A percentile compares a stretch with the other conserved stretches of the same genome.
Evolutionary conservation across 495 filamentous ascomycete genomes (phyloP).

Genomic region (Astrothelium macrocarpum): DNA sequence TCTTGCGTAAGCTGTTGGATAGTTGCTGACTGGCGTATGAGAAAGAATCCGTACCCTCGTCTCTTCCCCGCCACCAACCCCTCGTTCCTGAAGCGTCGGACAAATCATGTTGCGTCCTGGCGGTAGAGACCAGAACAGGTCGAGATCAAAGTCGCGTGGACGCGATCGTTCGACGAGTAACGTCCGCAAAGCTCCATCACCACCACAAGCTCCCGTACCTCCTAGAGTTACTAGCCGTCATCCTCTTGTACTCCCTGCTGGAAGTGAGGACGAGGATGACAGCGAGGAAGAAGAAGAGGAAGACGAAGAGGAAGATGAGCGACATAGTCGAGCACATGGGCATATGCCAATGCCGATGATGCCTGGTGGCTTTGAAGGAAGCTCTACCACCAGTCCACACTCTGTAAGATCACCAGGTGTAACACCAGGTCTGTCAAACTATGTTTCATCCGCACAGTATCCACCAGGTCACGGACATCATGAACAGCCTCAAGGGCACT

Average conservation of each 20-base stretch:
- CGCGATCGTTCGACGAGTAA: constrained; percentile 22
- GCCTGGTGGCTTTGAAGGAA: neutral
- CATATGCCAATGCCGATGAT: constrained; percentile 1
- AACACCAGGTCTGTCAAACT: constrained; percentile 5
- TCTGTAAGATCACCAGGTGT: neutral
- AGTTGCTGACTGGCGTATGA: neutral
- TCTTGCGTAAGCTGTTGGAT: neutral
- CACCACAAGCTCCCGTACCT: constrained; percentile 10
- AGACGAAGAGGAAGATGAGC: constrained; percentile 2
- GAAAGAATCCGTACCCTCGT: neutral
- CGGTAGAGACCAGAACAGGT: constrained; percentile 13
- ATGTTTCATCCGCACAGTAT: neutral
- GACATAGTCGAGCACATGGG: neutral
- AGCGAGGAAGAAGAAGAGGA: neutral
- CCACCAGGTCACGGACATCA: constrained; percentile 14
- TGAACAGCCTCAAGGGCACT: constrained; percentile 10
- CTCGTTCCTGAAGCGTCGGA: neutral
- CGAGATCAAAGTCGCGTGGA: constrained; percentile 22
- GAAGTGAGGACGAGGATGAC: constrained; percentile 8
- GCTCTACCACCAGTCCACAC: neutral
- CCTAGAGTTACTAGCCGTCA: constrained; percentile 5
- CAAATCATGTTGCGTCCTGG: constrained; percentile 8
- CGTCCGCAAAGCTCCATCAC: constrained; percentile 20
- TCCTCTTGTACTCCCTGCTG: constrained; percentile 11
- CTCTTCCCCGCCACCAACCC: neutral